Conservation (phyloP, 768 basidiomycete genomes). For the Calocybe gangraenosa region DNA sequence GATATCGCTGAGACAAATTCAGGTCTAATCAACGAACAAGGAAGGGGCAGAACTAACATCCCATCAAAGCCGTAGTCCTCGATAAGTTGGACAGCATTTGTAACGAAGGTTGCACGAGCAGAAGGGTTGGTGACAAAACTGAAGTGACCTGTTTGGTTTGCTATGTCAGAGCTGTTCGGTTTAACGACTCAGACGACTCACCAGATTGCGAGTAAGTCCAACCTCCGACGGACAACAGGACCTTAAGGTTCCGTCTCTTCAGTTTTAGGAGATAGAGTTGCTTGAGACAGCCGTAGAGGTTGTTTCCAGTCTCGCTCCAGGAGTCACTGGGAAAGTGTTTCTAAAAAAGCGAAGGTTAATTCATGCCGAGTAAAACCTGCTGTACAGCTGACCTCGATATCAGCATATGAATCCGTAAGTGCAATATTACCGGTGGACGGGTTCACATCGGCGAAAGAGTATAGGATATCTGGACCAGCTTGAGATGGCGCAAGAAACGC, state of each 20-base stretch:
- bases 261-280: slow-evolving; percentile 65
- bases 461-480: slow-evolving; percentile 48
- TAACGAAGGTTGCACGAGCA: slow-evolving; percentile 54
- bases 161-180: neutral
- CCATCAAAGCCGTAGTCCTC: slow-evolving; percentile 83
- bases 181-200: slow-evolving; percentile 12
- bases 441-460: slow-evolving; percentile 75
- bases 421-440: slow-evolving; percentile 55
- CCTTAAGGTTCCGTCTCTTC: slow-evolving; percentile 49
- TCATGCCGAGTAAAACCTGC: neutral
- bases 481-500: neutral
- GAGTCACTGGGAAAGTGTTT: slow-evolving; percentile 71
- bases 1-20: slow-evolving; percentile 43
- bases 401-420: slow-evolving; percentile 73
- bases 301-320: slow-evolving; percentile 72
- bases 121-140: slow-evolving; percentile 51
- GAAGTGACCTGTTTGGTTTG: slow-evolving; percentile 47
- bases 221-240: slow-evolving; percentile 50
- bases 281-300: slow-evolving; percentile 79
- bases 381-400: slow-evolving; percentile 46
- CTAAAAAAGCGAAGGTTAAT: slow-evolving; percentile 28
- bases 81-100: slow-evolving; percentile 55
- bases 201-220: slow-evolving; percentile 69
- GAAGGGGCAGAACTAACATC: slow-evolving; percentile 34
- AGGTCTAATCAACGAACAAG: slow-evolving; percentile 4